phyloP scores from a whole-genome alignment of 2,329 filamentous ascomycete genomes.

The Scleromitrula shiraiana region DNA sequence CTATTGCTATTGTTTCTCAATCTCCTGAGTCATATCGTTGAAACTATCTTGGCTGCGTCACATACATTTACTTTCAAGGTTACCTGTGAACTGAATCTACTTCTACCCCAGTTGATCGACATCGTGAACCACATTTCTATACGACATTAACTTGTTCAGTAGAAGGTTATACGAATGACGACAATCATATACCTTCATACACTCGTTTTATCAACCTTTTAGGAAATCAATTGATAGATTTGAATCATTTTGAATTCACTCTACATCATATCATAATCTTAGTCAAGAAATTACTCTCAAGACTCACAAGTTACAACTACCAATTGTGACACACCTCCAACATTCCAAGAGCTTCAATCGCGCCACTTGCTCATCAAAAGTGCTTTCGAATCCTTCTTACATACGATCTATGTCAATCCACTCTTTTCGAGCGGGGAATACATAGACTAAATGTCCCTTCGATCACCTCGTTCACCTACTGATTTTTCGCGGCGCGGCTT shows the following conservation, averaged over 20 bases:
- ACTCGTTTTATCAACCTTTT: not conserved
- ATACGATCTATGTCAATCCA: not conserved
- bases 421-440: not conserved
- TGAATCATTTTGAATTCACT: not conserved
- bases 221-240: not conserved
- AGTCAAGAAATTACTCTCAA: too few species aligned
- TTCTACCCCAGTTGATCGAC: not conserved
- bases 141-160: not conserved
- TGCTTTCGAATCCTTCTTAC: not conserved
- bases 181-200: not conserved
- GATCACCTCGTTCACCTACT: conserved; percentile 20
- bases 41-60: too few species aligned
- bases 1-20: too few species aligned
- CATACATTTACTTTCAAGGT: too few species aligned
- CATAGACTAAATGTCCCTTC: conserved; percentile 22
- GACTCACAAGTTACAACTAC: too few species aligned
- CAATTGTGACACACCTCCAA: not conserved
- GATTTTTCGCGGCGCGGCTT: conserved; percentile 24
- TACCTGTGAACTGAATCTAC: too few species aligned
- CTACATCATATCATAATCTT: too few species aligned
- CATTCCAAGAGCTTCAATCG: not conserved
- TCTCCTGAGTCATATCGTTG: too few species aligned
- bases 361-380: not conserved
- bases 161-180: not conserved
- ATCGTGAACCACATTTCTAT: not conserved